Conservation (phyloP, 2,329 filamentous ascomycete genomes). For the Penicillium sp. region DNA sequence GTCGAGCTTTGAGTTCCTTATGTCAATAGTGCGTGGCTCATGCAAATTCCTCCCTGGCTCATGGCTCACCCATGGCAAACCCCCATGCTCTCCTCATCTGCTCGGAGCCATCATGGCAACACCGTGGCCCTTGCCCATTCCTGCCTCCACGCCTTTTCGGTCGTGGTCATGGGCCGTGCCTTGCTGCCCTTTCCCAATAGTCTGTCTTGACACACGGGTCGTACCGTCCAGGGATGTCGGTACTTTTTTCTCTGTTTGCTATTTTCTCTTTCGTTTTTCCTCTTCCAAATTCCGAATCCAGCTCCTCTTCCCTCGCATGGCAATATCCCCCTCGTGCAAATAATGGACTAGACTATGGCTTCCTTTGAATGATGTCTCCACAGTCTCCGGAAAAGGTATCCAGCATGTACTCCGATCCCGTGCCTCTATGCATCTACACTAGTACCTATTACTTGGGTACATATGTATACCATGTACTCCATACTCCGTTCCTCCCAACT, state of each 20-base stretch:
- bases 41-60: background rate
- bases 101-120: background rate
- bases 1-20: constrained; percentile 8
- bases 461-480: background rate
- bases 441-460: background rate
- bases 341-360: background rate
- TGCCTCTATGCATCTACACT: background rate
- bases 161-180: constrained; percentile 2
- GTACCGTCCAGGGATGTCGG: background rate
- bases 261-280: background rate
- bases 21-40: constrained; percentile 14
- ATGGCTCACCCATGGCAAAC: constrained; percentile 3
- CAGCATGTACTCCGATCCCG: background rate
- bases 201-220: constrained; percentile 3
- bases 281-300: background rate
- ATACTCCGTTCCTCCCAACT: background rate
- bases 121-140: constrained; percentile 3
- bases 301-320: background rate
- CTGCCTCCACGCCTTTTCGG: background rate
- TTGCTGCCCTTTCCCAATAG: constrained; percentile 9
- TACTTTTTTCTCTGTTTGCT: background rate
- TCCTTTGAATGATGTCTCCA: background rate
- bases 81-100: background rate
- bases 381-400: background rate
- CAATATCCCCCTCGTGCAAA: background rate